These are phyloP conservation scores for Xylaria sp. DNA, from an alignment of 2,329 filamentous ascomycete genomes.

Conservation along the genomic window DNA sequence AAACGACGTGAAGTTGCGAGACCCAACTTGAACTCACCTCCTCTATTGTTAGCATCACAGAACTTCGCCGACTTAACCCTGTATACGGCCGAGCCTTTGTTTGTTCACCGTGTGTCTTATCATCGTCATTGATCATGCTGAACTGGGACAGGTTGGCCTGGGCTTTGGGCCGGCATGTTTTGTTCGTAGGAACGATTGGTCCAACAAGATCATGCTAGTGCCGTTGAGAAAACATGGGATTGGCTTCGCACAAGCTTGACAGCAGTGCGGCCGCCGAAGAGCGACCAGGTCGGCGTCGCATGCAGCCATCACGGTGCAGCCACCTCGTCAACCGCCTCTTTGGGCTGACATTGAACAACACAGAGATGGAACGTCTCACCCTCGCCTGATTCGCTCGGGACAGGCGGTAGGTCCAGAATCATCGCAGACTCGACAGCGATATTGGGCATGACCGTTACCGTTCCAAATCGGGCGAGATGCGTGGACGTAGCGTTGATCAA, in stretches of 20 bases:
- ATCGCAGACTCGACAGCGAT: constrained; percentile 20
- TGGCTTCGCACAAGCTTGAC: constrained; percentile 29
- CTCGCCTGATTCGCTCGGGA: constrained; percentile 31
- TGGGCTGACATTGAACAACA: constrained; percentile 35
- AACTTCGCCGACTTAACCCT: constrained; percentile 14
- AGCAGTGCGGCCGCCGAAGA: constrained; percentile 28
- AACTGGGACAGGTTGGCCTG: constrained; percentile 19
- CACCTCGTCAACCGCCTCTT: constrained; percentile 30
- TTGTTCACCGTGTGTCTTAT: constrained; percentile 14
- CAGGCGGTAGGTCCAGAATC: constrained; percentile 30
- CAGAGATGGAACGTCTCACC: constrained; percentile 32
- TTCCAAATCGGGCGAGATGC: constrained; percentile 33
- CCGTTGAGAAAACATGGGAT: constrained; percentile 20
- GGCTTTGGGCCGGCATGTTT: constrained; percentile 20
- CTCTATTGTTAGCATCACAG: constrained; percentile 17
- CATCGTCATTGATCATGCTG: constrained; percentile 8
- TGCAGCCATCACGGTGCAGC: constrained; percentile 35
- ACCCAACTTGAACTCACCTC: constrained; percentile 14
- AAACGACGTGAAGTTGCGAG: constrained; percentile 17
- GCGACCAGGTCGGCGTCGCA: constrained; percentile 26
- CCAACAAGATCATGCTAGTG: constrained; percentile 9
- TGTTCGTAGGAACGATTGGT: constrained; percentile 20
- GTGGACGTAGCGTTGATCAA: constrained; percentile 32
- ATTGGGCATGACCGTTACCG: constrained; percentile 37
- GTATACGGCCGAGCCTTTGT: constrained; percentile 14